Evolutionary conservation across 1,284 basidiomycete species (phyloP).

Genomic region (Apiotrichum sp.): DNA sequence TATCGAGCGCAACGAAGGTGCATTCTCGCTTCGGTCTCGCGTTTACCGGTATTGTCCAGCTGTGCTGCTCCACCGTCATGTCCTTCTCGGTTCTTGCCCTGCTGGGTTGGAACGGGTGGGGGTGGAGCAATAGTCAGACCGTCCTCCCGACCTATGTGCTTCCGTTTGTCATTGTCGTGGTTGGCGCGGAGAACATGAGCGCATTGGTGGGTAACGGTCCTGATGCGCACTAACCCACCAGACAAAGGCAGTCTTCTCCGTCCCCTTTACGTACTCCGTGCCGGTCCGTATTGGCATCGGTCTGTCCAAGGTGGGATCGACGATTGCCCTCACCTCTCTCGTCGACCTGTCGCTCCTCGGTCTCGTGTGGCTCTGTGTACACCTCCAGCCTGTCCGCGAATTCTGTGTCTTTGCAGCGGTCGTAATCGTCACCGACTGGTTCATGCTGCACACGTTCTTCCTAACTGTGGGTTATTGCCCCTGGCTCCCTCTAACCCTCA

Average conservation of each 20-base stretch:
- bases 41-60: constrained; percentile 86
- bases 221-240: constrained; percentile 31
- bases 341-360: constrained; percentile 78
- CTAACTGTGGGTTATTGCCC: constrained; percentile 43
- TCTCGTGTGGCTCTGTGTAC: constrained; percentile 67
- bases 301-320: constrained; percentile 76
- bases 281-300: constrained; percentile 88
- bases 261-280: constrained; percentile 81
- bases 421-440: constrained; percentile 92
- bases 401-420: constrained; percentile 92
- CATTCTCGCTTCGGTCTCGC: constrained; percentile 88
- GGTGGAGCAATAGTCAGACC: constrained; percentile 28
- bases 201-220: constrained; percentile 59
- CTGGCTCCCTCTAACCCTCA: constrained; percentile 10
- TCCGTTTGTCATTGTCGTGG: constrained; percentile 89
- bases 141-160: constrained; percentile 56
- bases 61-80: constrained; percentile 84
- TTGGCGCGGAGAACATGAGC: constrained; percentile 97
- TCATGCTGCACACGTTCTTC: constrained; percentile 54
- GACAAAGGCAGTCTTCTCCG: constrained; percentile 84
- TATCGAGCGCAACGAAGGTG: constrained; percentile 72
- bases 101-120: constrained; percentile 42
- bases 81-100: constrained; percentile 66
- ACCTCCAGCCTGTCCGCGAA: constrained; percentile 73
- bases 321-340: constrained; percentile 85